These are phyloP conservation scores for Cadophora sp. DNA, from an alignment of 2,329 filamentous ascomycete genomes.

Conservation along the genomic window DNA sequence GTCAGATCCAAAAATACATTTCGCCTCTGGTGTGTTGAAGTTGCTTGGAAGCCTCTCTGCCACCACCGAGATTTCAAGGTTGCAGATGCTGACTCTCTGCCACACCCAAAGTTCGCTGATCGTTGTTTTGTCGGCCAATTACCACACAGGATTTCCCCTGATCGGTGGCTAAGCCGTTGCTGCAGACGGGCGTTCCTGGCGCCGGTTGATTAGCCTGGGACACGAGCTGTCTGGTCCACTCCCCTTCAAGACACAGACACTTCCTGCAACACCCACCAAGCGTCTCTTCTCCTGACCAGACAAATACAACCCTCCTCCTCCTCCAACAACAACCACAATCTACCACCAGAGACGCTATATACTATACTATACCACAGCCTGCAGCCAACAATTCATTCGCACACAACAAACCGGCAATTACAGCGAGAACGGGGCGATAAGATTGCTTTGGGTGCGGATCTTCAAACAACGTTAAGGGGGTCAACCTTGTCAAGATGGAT, in stretches of 20 bases:
- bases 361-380: background rate
- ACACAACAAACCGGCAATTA: slow-evolving; percentile 9
- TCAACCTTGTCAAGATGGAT: slow-evolving; percentile 39
- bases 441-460: slow-evolving; percentile 26
- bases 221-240: slow-evolving; percentile 8
- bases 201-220: slow-evolving; percentile 6
- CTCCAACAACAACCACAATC: background rate
- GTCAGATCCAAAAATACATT: slow-evolving; percentile 16
- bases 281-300: slow-evolving; percentile 12
- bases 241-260: slow-evolving; percentile 7
- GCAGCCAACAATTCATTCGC: slow-evolving; percentile 6
- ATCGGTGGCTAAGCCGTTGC: slow-evolving; percentile 12
- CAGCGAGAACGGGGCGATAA: slow-evolving; percentile 21
- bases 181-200: slow-evolving; percentile 16
- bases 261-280: background rate
- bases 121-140: background rate
- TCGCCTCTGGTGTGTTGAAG: background rate
- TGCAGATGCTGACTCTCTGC: background rate
- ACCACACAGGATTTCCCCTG: background rate
- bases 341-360: background rate
- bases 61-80: background rate
- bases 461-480: slow-evolving; percentile 28
- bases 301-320: slow-evolving; percentile 6
- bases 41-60: background rate
- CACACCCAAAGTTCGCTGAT: background rate